These are phyloP conservation scores for Russula sp. DNA, from an alignment of 768 basidiomycete genomes.

Conservation along the genomic window DNA sequence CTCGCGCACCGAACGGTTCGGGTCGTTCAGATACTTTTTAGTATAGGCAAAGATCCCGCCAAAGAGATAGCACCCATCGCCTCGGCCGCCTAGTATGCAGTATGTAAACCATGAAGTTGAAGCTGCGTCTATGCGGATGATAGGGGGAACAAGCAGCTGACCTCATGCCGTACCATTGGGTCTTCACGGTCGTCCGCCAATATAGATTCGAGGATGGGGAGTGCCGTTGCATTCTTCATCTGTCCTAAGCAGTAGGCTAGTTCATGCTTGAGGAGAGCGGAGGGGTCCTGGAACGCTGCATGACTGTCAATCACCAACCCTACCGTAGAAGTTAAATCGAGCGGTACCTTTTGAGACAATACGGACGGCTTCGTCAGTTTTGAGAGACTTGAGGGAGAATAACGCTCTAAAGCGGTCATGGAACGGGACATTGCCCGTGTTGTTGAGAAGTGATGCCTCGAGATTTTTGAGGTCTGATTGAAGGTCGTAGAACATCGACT, in stretches of 20 bases:
- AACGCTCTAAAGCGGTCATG: slow-evolving; percentile 88
- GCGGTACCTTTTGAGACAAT: slow-evolving; percentile 80
- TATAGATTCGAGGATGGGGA: slow-evolving; percentile 76
- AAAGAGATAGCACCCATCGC: slow-evolving; percentile 94
- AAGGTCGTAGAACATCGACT: slow-evolving; percentile 38
- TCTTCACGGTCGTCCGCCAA: slow-evolving; percentile 69
- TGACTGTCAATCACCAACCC: neutral
- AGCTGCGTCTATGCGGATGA: neutral
- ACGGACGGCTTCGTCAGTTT: slow-evolving; percentile 70
- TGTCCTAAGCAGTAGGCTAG: slow-evolving; percentile 97
- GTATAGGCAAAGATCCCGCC: slow-evolving; percentile 58
- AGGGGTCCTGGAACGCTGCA: slow-evolving; percentile 79
- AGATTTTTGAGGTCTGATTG: slow-evolving; percentile 61
- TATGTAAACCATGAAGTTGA: neutral
- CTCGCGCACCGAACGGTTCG: slow-evolving; percentile 76
- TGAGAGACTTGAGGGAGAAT: slow-evolving; percentile 87
- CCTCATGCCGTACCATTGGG: slow-evolving; percentile 98
- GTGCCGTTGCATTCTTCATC: slow-evolving; percentile 67
- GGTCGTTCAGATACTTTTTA: slow-evolving; percentile 71
- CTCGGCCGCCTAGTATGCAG: slow-evolving; percentile 79
- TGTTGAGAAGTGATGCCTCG: slow-evolving; percentile 76
- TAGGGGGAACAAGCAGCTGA: slow-evolving; percentile 35
- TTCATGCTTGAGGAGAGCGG: slow-evolving; percentile 93
- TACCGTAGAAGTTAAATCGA: neutral
- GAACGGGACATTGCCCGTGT: slow-evolving; percentile 64